These are phyloP conservation scores for Verticillium isaacii DNA, from an alignment of 2,329 filamentous ascomycete species.

Conservation along the genomic window DNA sequence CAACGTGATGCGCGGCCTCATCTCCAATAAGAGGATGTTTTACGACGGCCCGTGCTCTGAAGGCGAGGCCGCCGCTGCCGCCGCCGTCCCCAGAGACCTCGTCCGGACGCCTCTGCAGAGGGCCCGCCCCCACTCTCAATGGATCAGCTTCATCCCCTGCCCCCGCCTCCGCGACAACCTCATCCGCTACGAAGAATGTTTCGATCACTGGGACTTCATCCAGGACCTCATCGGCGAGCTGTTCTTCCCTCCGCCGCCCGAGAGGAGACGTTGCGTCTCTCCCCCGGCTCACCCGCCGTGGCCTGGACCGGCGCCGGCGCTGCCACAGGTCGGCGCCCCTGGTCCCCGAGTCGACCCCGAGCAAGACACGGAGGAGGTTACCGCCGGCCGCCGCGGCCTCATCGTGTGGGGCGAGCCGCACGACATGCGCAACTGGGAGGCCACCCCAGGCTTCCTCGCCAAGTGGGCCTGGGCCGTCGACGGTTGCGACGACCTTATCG, in stretches of 20 bases:
- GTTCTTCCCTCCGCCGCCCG: no score
- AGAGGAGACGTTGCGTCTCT: no score
- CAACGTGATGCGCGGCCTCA: no score
- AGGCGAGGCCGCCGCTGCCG: no score
- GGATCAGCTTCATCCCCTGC: constrained; percentile 7
- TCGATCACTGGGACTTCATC: no score
- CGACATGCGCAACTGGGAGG: constrained; percentile 39
- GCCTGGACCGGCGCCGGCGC: no score
- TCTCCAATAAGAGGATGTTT: background rate
- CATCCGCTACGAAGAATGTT: no score
- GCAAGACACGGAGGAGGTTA: no score
- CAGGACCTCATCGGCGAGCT: no score
- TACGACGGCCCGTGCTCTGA: background rate
- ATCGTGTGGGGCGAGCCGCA: constrained; percentile 45
- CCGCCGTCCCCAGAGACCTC: background rate
- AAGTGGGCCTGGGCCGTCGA: constrained; percentile 36
- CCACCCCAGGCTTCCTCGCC: constrained; percentile 33
- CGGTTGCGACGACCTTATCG: constrained; percentile 28
- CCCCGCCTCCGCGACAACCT: background rate
- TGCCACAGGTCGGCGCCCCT: no score
- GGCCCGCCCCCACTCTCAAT: background rate
- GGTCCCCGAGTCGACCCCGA: no score
- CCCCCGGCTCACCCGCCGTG: no score
- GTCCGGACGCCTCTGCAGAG: background rate
- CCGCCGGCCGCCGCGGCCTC: constrained; percentile 20